These are phyloP conservation scores for Trichophyton mentagrophytes DNA, from an alignment of 2,329 filamentous ascomycete genomes.

Conservation along the genomic window DNA sequence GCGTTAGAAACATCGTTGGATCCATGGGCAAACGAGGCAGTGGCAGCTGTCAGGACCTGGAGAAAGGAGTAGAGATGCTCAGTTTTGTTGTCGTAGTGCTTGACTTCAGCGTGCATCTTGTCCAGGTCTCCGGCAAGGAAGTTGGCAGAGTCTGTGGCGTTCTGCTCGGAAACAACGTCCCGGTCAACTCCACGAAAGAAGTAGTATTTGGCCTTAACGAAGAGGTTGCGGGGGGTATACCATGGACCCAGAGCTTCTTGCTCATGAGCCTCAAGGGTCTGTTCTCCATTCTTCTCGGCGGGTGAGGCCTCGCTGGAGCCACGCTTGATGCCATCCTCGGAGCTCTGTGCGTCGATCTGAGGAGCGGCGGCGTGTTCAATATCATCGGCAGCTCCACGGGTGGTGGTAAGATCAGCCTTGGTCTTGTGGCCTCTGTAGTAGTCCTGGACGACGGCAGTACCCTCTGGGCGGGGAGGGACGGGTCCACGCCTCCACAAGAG, in stretches of 20 bases:
- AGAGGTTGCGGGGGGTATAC: slow-evolving; percentile 21
- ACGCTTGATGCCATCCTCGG: slow-evolving; percentile 11
- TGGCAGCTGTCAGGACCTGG: slow-evolving; percentile 31
- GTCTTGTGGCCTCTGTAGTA: slow-evolving; percentile 26
- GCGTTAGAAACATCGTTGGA: slow-evolving; percentile 35
- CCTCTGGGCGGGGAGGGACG: slow-evolving; percentile 26
- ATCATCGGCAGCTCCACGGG: neutral
- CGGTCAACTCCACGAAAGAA: slow-evolving; percentile 35
- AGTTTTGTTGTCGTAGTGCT: slow-evolving; percentile 34
- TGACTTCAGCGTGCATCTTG: slow-evolving; percentile 31
- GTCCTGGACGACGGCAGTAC: slow-evolving; percentile 27
- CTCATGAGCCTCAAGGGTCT: slow-evolving; percentile 21
- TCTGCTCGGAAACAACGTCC: slow-evolving; percentile 25
- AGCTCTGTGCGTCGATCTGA: slow-evolving; percentile 18
- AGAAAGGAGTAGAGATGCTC: slow-evolving; percentile 39
- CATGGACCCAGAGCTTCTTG: slow-evolving; percentile 16
- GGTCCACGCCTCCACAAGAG: slow-evolving; percentile 28
- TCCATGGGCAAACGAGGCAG: slow-evolving; percentile 35
- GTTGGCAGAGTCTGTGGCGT: neutral
- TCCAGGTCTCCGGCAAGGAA: slow-evolving; percentile 29
- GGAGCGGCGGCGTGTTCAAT: neutral
- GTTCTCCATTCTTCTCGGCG: slow-evolving; percentile 14
- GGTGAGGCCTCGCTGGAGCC: slow-evolving; percentile 14
- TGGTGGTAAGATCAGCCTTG: neutral
- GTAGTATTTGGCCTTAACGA: slow-evolving; percentile 32